Percentiles rank a stretch among this genome's conserved stretches.
phyloP scores from a whole-genome alignment of 257 asterid genomes.

The Gardenia jasminoides region DNA sequence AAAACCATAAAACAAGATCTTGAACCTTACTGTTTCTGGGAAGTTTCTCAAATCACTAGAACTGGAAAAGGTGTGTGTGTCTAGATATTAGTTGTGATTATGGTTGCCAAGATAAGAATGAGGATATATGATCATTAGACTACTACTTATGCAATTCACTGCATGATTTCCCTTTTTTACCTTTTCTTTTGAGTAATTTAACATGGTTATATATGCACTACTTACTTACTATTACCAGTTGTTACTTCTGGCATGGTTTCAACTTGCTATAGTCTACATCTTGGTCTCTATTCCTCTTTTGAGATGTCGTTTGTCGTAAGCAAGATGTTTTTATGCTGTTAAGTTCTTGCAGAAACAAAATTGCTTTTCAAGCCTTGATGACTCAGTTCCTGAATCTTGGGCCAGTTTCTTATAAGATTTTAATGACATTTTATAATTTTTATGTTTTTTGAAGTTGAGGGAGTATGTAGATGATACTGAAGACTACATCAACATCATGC shows the following conservation, averaged over 20 bases:
- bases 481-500: constrained; percentile 82
- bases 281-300: neutral
- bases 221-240: neutral
- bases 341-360: neutral
- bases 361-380: neutral
- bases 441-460: constrained; percentile 48
- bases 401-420: neutral
- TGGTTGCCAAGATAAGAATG: no score
- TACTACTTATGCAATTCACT: no score
- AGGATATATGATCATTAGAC: no score
- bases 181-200: neutral
- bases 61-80: no score
- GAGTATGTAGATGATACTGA: constrained; percentile 93
- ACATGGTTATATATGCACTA: neutral
- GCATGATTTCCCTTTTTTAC: neutral
- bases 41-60: no score
- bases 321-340: neutral
- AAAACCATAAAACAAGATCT: no score
- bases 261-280: neutral
- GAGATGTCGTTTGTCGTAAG: neutral
- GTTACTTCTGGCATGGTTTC: neutral
- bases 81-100: no score
- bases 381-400: neutral
- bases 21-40: no score
- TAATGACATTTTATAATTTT: constrained; percentile 3